These are phyloP conservation scores for Trichoderma lentiforme DNA, from an alignment of 2,329 filamentous ascomycete genomes.

Conservation along the genomic window DNA sequence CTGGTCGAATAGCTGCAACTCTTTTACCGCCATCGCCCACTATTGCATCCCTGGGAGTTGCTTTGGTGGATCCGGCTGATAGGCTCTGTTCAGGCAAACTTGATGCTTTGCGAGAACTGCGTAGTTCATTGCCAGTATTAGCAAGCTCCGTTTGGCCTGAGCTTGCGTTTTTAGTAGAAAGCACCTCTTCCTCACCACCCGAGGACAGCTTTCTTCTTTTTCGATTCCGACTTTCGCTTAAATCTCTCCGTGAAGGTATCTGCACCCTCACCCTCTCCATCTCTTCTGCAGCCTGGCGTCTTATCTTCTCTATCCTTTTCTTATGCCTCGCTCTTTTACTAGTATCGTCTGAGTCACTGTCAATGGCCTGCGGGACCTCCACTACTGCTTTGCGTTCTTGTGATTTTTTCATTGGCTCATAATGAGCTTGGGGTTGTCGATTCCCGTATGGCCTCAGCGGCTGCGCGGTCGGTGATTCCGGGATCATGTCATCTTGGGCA, in stretches of 20 bases:
- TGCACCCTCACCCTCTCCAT: constrained; percentile 41
- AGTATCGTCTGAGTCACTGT: constrained; percentile 37
- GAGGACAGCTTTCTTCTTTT: constrained; percentile 28
- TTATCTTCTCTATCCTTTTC: constrained; percentile 37
- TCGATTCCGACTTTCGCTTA: constrained; percentile 24
- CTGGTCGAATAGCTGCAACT: constrained; percentile 11
- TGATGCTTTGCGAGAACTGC: constrained; percentile 27
- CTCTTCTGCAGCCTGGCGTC: constrained; percentile 39
- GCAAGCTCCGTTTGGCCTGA: not conserved
- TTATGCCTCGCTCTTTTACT: constrained; percentile 34
- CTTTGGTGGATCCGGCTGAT: constrained; percentile 32
- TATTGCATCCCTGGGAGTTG: constrained; percentile 28
- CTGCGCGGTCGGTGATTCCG: constrained; percentile 35
- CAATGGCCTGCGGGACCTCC: constrained; percentile 27
- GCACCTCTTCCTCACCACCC: not conserved
- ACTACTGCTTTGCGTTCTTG: constrained; percentile 39
- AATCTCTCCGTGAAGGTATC: constrained; percentile 24
- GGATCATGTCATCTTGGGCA: constrained; percentile 32
- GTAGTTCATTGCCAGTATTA: constrained; percentile 14
- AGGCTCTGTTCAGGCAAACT: constrained; percentile 27
- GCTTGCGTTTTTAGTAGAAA: not conserved
- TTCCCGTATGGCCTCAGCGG: constrained; percentile 24
- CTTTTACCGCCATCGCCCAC: constrained; percentile 18
- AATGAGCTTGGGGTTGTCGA: constrained; percentile 39
- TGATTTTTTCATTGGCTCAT: constrained; percentile 46